Evolutionary conservation across 805 yeast genomes (phyloP).

Genomic region (Wickerhamiella domercqiae): DNA sequence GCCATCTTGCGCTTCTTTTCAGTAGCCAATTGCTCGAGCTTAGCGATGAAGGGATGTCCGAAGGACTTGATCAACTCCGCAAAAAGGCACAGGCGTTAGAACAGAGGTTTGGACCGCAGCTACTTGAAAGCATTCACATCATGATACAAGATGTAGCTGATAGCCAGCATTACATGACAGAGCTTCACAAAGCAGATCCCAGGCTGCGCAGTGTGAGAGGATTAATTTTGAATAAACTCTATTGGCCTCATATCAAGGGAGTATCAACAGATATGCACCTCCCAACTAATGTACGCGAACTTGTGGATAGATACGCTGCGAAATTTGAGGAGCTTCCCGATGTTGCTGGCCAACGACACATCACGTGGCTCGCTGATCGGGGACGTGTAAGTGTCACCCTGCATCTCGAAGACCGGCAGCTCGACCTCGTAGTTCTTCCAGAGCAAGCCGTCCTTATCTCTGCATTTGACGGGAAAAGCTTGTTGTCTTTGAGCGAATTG

Average conservation of each 20-base stretch:
- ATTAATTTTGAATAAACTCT: constrained; percentile 55
- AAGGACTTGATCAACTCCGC: constrained; percentile 23
- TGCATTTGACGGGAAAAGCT: constrained; percentile 27
- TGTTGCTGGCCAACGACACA: constrained; percentile 40
- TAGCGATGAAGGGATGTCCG: neutral
- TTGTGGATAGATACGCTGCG: constrained; percentile 28
- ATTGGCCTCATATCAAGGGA: constrained; percentile 52
- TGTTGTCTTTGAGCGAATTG: constrained; percentile 25
- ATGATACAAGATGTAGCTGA: constrained; percentile 51
- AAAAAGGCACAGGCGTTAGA: constrained; percentile 40
- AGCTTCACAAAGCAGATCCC: constrained; percentile 12
- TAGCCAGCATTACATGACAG: constrained; percentile 8
- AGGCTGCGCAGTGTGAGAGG: constrained; percentile 29
- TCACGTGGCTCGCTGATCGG: constrained; percentile 40
- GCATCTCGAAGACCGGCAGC: constrained; percentile 32
- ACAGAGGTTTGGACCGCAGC: constrained; percentile 47
- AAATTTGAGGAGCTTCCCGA: constrained; percentile 24
- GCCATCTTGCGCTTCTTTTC: constrained; percentile 47
- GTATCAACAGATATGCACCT: constrained; percentile 17
- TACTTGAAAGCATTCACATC: constrained; percentile 57
- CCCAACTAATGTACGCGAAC: constrained; percentile 32
- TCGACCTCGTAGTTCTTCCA: constrained; percentile 40
- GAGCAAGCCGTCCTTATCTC: constrained; percentile 52
- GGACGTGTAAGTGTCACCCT: constrained; percentile 53
- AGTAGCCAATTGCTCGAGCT: constrained; percentile 36